phyloP scores from a whole-genome alignment of 225 moss, liverwort and hornwort species.

The Lunularia cruciata region DNA sequence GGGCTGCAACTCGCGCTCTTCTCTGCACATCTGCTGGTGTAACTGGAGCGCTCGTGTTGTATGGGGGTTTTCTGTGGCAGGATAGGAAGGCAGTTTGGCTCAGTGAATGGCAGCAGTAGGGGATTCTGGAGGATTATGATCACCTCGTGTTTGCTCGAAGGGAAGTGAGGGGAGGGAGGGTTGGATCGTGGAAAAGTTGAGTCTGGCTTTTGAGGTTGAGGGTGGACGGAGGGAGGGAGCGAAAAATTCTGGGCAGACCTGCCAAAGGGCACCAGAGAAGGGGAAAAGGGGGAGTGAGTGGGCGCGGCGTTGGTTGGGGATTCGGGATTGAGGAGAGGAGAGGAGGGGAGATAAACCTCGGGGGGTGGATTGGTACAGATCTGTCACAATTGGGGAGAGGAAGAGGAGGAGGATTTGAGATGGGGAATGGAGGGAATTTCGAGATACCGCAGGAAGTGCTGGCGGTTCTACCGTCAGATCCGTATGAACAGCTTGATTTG shows the following conservation, averaged over 20 bases:
- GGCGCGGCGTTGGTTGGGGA: not conserved
- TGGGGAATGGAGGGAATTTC: constrained; percentile 77
- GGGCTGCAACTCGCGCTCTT: too few relatives aligned
- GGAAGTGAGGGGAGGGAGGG: not conserved
- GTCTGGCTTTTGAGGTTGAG: not conserved
- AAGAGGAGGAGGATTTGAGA: constrained; percentile 32
- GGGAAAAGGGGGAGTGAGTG: not conserved
- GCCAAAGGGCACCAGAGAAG: constrained; percentile 15
- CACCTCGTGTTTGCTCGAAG: not conserved
- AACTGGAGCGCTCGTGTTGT: too few relatives aligned
- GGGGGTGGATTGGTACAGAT: not conserved
- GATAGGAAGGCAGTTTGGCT: too few relatives aligned
- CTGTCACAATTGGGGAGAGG: constrained; percentile 16
- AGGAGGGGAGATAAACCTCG: not conserved
- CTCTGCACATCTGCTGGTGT: too few relatives aligned
- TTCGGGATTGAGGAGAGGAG: not conserved
- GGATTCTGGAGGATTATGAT: too few relatives aligned
- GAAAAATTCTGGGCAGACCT: constrained; percentile 9
- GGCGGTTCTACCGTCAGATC: constrained; percentile 77
- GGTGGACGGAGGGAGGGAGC: not conserved
- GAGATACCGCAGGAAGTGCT: constrained; percentile 77
- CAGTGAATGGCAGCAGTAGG: too few relatives aligned
- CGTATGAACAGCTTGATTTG: constrained; percentile 90
- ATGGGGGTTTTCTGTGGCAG: too few relatives aligned
- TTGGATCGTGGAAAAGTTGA: constrained; percentile 5